Conservation (phyloP, 352 stramenopile genomes). For the Phytophthora syringae region DNA sequence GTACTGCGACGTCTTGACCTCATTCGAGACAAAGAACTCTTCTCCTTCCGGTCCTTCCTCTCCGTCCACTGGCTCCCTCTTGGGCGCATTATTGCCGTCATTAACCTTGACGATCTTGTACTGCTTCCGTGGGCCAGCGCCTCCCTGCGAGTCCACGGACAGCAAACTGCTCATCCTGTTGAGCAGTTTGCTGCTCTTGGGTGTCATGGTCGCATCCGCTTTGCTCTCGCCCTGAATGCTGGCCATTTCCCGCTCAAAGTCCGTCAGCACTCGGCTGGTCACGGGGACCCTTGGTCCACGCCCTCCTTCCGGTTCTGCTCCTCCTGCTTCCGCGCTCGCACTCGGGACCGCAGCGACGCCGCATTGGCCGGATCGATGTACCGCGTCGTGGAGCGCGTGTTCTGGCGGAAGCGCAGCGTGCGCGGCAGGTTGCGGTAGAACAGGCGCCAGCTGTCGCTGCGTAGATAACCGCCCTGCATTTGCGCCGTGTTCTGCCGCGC, state of each 20-base stretch:
- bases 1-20: slow-evolving; percentile 88
- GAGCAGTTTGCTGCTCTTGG: slow-evolving; percentile 40
- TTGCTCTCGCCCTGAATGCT: slow-evolving; percentile 11
- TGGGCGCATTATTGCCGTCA: slow-evolving; percentile 44
- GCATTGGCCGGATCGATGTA: slow-evolving; percentile 83
- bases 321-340: slow-evolving; percentile 61
- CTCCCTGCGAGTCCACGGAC: slow-evolving; percentile 60
- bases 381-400: slow-evolving; percentile 74
- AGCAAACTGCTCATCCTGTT: slow-evolving; percentile 63
- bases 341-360: slow-evolving; percentile 54
- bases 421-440: slow-evolving; percentile 79
- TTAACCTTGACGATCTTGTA: slow-evolving; percentile 85
- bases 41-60: slow-evolving; percentile 30
- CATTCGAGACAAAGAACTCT: slow-evolving; percentile 71
- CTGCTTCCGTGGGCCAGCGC: slow-evolving; percentile 46
- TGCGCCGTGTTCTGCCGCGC: slow-evolving; percentile 12
- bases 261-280: slow-evolving; percentile 36
- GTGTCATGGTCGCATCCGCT: slow-evolving; percentile 29
- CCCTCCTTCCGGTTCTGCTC: slow-evolving; percentile 45
- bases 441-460: slow-evolving; percentile 56
- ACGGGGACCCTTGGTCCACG: slow-evolving; percentile 36
- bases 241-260: slow-evolving; percentile 66
- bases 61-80: slow-evolving; percentile 17
- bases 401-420: slow-evolving; percentile 73
- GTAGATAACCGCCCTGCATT: slow-evolving; percentile 35